phyloP scores from a whole-genome alignment of 2,329 filamentous ascomycete genomes.

The Coniella vitis region DNA sequence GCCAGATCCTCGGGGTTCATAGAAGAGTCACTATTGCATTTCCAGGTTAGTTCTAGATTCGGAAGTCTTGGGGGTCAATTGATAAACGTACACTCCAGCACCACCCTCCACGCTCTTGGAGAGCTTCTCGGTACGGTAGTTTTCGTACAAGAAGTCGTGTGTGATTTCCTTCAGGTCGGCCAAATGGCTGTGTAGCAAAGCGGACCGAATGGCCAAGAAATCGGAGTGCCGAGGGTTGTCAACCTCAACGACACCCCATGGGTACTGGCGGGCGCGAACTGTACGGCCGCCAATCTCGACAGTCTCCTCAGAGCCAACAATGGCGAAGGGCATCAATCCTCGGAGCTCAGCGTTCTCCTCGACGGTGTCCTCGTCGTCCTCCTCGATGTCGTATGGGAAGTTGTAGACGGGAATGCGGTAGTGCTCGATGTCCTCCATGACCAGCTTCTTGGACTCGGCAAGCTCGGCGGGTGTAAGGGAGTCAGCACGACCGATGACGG shows the following conservation, averaged over 20 bases:
- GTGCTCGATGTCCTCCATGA: slow-evolving; percentile 99
- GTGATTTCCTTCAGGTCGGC: slow-evolving; percentile 99
- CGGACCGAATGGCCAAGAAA: slow-evolving; percentile 94
- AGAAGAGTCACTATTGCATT: slow-evolving; percentile 59
- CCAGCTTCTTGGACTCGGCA: slow-evolving; percentile 98
- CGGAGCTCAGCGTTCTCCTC: slow-evolving; percentile 98
- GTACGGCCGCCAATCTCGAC: slow-evolving; percentile 89
- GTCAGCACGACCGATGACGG: slow-evolving; percentile 97
- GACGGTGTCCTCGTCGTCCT: slow-evolving; percentile 98
- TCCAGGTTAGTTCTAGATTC: slow-evolving; percentile 24
- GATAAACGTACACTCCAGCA: slow-evolving; percentile 68
- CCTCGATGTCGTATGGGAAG: slow-evolving; percentile 99
- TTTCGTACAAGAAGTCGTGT: slow-evolving; percentile 99
- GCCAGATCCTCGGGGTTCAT: slow-evolving; percentile 98
- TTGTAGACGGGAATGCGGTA: slow-evolving; percentile 99
- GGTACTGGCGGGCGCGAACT: slow-evolving; percentile 93
- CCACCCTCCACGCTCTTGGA: slow-evolving; percentile 97
- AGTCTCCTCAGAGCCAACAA: slow-evolving; percentile 93
- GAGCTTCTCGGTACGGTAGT: slow-evolving; percentile 99
- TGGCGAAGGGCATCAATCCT: slow-evolving; percentile 97
- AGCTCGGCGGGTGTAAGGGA: slow-evolving; percentile 93
- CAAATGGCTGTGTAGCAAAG: slow-evolving; percentile 93
- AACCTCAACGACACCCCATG: slow-evolving; percentile 97
- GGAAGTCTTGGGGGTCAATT: neutral
- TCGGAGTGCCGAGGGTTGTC: slow-evolving; percentile 99